These are phyloP conservation scores for Fusarium stilboides DNA, from an alignment of 2,329 filamentous ascomycete species.

Conservation along the genomic window DNA sequence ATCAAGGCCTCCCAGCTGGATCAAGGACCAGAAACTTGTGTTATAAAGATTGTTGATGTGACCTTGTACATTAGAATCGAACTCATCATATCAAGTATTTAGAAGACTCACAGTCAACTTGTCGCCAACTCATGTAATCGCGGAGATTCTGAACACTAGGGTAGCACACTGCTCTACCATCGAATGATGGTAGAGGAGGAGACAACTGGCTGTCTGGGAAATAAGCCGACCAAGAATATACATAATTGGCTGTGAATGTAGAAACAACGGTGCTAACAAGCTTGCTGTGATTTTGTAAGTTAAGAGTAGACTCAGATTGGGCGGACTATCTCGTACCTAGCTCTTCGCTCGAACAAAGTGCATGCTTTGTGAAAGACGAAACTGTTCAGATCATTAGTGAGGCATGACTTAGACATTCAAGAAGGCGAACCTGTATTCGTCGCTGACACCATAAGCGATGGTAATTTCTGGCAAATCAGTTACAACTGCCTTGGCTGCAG, in stretches of 20 bases:
- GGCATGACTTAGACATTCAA: no score
- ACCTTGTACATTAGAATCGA: slow-evolving; percentile 63
- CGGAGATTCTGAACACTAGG: slow-evolving; percentile 85
- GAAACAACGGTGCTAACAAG: slow-evolving; percentile 92
- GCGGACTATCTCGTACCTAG: slow-evolving; percentile 69
- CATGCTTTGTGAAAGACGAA: slow-evolving; percentile 91
- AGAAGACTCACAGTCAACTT: slow-evolving; percentile 85
- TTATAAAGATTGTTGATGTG: slow-evolving; percentile 99
- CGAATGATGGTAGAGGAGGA: slow-evolving; percentile 87
- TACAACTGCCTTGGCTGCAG: slow-evolving; percentile 87
- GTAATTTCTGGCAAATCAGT: slow-evolving; percentile 86
- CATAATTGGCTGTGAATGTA: slow-evolving; percentile 93
- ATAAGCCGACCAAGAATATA: slow-evolving; percentile 82
- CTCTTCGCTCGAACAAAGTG: slow-evolving; percentile 86
- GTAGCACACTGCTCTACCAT: slow-evolving; percentile 92
- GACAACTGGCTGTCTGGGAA: slow-evolving; percentile 81
- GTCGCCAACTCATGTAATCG: slow-evolving; percentile 97
- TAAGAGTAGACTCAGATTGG: background rate
- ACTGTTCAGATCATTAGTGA: slow-evolving; percentile 61
- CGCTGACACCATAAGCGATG: slow-evolving; percentile 92
- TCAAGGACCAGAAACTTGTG: slow-evolving; percentile 93
- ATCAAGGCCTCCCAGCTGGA: slow-evolving; percentile 82
- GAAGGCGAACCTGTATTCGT: slow-evolving; percentile 82
- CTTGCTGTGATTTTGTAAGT: slow-evolving; percentile 72
- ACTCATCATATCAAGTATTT: background rate